These are phyloP conservation scores for Mucor plumbeus DNA, from an alignment of 371 early-diverging fungal species.

Conservation along the genomic window DNA sequence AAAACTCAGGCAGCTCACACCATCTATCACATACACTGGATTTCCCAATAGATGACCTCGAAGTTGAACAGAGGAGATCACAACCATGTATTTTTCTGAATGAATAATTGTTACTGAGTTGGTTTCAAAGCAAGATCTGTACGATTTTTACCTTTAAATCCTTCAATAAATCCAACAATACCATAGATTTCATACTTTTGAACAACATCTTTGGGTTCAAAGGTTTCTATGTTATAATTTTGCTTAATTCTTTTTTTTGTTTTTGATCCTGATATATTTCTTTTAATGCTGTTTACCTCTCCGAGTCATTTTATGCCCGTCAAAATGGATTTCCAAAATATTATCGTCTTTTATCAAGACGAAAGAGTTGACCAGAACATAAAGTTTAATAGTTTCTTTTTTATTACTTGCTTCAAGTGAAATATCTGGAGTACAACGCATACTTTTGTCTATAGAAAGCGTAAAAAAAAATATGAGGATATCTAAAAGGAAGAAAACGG, in stretches of 20 bases:
- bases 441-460: background rate
- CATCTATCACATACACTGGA: constrained; percentile 51
- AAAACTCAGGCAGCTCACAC: constrained; percentile 50
- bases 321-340: constrained; percentile 37
- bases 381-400: constrained; percentile 24
- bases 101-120: background rate
- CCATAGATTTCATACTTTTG: constrained; percentile 44
- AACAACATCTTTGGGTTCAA: constrained; percentile 24
- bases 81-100: constrained; percentile 44
- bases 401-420: constrained; percentile 1
- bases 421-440: constrained; percentile 6
- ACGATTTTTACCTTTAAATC: constrained; percentile 33
- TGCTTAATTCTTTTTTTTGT: background rate
- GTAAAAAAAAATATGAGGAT: background rate
- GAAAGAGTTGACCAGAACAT: constrained; percentile 34
- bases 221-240: constrained; percentile 15
- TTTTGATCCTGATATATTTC: background rate
- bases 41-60: constrained; percentile 54
- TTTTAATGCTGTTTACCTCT: constrained; percentile 25
- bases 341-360: constrained; percentile 25
- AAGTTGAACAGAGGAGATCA: constrained; percentile 48
- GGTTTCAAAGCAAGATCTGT: too few species aligned
- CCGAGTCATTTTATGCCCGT: constrained; percentile 27
- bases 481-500: background rate
- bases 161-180: constrained; percentile 47